These are phyloP conservation scores for Hericium alpestre DNA, from an alignment of 768 basidiomycete genomes.

Conservation along the genomic window DNA sequence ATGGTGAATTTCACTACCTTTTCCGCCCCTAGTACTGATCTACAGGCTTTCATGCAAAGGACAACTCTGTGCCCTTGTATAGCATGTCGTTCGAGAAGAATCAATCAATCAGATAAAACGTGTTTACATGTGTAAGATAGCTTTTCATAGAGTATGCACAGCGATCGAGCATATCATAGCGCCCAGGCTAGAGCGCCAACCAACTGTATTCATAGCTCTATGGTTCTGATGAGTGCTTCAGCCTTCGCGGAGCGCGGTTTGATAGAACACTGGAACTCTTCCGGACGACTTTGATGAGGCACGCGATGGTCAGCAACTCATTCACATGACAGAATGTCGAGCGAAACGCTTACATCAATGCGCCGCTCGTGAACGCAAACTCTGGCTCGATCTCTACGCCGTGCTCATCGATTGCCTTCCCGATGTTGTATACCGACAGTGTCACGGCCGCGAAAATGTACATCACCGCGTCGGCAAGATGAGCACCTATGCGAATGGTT, in stretches of 20 bases:
- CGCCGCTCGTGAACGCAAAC: background rate
- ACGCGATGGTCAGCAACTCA: background rate
- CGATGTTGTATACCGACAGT: background rate
- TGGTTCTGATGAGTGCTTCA: constrained; percentile 12
- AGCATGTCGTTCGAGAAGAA: no score
- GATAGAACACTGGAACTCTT: constrained; percentile 18
- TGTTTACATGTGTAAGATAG: no score
- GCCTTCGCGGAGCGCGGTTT: constrained; percentile 20
- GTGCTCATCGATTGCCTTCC: constrained; percentile 2
- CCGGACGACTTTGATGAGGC: constrained; percentile 13
- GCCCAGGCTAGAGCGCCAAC: no score
- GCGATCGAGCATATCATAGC: no score
- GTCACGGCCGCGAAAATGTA: background rate
- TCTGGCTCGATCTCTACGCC: background rate
- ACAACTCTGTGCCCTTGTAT: no score
- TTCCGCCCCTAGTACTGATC: no score
- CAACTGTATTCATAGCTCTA: no score
- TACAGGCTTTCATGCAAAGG: no score
- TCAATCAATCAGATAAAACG: no score
- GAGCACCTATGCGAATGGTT: background rate
- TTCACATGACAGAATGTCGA: no score
- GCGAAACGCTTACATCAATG: background rate
- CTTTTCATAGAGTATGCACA: no score
- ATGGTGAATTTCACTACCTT: no score
- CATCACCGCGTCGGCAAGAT: background rate